A percentile compares a stretch with the other conserved stretches of the same genome.
phyloP scores from a whole-genome alignment of 345 rosid genomes.

The Melastoma malabathricum region DNA sequence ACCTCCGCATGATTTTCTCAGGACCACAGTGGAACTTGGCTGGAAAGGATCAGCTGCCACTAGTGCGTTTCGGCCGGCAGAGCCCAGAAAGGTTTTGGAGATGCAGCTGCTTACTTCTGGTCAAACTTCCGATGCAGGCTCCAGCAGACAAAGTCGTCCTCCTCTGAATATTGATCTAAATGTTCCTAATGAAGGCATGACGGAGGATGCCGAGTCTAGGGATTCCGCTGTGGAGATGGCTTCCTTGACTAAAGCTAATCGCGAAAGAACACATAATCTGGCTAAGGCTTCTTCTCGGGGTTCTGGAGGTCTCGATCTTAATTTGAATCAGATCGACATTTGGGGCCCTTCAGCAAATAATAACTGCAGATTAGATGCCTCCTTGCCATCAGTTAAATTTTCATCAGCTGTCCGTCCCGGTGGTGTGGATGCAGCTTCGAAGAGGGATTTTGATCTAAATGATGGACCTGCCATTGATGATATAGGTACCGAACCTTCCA shows the following conservation, averaged over 20 bases:
- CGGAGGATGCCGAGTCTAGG: conserved; percentile 49
- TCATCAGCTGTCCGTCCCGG: conserved; percentile 17
- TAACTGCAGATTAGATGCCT: conserved; percentile 23
- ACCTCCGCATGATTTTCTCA: conserved; percentile 59
- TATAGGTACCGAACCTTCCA: conserved; percentile 30
- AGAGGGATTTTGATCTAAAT: conserved; percentile 74
- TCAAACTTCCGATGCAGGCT: conserved; percentile 24
- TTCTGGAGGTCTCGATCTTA: conserved; percentile 70
- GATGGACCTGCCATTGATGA: conserved; percentile 69
- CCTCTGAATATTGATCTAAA: conserved; percentile 65
- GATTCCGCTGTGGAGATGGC: conserved; percentile 21
- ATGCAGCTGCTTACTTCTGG: conserved; percentile 16
- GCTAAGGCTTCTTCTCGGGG: conserved; percentile 19
- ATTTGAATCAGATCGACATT: conserved; percentile 57
- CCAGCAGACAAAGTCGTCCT: conserved; percentile 33
- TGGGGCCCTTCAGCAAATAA: conserved; percentile 22
- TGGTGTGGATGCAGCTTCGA: conserved; percentile 23
- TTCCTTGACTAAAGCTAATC: conserved; percentile 20
- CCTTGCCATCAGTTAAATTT: conserved; percentile 21
- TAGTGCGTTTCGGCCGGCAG: conserved; percentile 98
- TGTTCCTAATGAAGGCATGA: conserved; percentile 66
- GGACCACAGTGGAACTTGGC: conserved; percentile 57
- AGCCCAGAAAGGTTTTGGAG: conserved; percentile 53
- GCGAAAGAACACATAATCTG: conserved; percentile 17
- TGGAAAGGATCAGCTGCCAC: conserved; percentile 99